These are phyloP conservation scores for Hygrophoropsis aurantiaca DNA, from an alignment of 768 basidiomycete species.

Conservation along the genomic window DNA sequence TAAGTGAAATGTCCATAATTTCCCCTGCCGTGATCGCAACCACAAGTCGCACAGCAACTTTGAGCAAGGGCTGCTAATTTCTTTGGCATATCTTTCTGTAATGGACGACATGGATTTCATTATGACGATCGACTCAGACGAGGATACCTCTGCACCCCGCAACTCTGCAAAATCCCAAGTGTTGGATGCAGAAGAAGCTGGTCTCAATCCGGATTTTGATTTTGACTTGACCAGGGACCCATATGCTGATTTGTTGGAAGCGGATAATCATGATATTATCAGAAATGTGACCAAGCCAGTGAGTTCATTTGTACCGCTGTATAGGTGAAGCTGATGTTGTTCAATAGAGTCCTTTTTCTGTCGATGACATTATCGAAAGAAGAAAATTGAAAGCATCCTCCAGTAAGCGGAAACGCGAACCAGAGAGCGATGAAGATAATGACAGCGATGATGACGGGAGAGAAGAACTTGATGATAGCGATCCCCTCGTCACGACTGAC, in stretches of 20 bases:
- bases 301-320: constrained; percentile 22
- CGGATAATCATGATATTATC: constrained; percentile 51
- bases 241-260: constrained; percentile 54
- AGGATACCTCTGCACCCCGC: constrained; percentile 44
- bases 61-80: no score
- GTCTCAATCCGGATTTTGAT: constrained; percentile 77
- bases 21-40: no score
- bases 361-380: constrained; percentile 90
- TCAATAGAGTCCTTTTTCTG: constrained; percentile 70
- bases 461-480: constrained; percentile 18
- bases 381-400: constrained; percentile 44
- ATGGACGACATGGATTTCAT: constrained; percentile 56
- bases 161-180: constrained; percentile 20
- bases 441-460: constrained; percentile 39
- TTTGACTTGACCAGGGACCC: constrained; percentile 80
- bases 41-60: no score
- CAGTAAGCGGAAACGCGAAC: constrained; percentile 62
- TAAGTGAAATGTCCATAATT: no score
- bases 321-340: constrained; percentile 1
- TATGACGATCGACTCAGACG: constrained; percentile 83
- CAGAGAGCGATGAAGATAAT: constrained; percentile 31
- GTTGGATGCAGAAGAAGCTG: constrained; percentile 49
- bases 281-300: constrained; percentile 66
- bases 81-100: no score
- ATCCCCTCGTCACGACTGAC: constrained; percentile 32